Conservation (phyloP, 2,329 filamentous ascomycete genomes). For the Raffaelea arxii region DNA sequence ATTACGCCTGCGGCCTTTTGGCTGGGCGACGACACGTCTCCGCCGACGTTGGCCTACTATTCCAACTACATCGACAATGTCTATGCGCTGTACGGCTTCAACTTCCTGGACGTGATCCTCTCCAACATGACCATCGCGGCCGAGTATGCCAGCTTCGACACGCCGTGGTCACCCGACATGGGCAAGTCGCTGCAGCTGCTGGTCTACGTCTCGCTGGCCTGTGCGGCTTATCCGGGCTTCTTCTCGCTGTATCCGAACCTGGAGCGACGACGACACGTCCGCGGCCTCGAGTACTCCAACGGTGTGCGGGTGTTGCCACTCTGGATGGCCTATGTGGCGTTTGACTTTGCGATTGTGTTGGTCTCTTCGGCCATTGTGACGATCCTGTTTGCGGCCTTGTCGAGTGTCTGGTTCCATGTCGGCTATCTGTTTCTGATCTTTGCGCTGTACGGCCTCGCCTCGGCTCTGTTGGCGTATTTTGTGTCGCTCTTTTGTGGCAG, state of each 20-base stretch:
- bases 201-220: slow-evolving; percentile 70
- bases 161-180: slow-evolving; percentile 57
- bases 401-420: slow-evolving; percentile 63
- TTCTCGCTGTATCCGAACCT: slow-evolving; percentile 84
- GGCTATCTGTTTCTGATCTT: slow-evolving; percentile 77
- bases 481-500: slow-evolving; percentile 71
- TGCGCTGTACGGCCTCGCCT: slow-evolving; percentile 69
- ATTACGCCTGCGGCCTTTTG: slow-evolving; percentile 75
- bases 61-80: slow-evolving; percentile 49
- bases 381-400: slow-evolving; percentile 57
- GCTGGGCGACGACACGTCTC: slow-evolving; percentile 49
- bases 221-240: slow-evolving; percentile 73
- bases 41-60: slow-evolving; percentile 61
- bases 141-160: slow-evolving; percentile 65
- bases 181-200: slow-evolving; percentile 71
- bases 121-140: slow-evolving; percentile 60
- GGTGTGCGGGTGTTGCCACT: slow-evolving; percentile 73
- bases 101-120: slow-evolving; percentile 55
- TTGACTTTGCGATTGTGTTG: slow-evolving; percentile 71
- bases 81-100: slow-evolving; percentile 53
- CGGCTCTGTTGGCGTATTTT: slow-evolving; percentile 68
- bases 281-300: slow-evolving; percentile 84
- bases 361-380: slow-evolving; percentile 55
- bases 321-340: slow-evolving; percentile 73
- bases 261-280: slow-evolving; percentile 68